Conservation (phyloP, 768 basidiomycete genomes). For the Mycena albidolilacea region DNA sequence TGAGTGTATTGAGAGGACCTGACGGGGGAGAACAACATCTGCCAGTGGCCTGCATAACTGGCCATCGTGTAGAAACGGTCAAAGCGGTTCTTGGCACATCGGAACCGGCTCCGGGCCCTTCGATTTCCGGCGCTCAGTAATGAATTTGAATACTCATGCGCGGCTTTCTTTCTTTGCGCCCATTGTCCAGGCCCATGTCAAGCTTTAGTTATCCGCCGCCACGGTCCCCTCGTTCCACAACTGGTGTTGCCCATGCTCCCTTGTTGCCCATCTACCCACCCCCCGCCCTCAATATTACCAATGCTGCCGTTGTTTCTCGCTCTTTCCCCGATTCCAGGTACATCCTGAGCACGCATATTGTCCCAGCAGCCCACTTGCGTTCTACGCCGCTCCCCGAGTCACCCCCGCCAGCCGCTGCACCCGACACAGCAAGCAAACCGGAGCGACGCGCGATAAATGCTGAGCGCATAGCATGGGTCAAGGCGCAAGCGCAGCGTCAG, state of each 20-base stretch:
- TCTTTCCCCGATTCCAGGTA: conserved; percentile 33
- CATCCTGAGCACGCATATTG: conserved; percentile 33
- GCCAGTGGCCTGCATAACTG: too few relatives aligned
- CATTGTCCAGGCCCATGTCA: conserved; percentile 2
- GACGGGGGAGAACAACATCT: too few relatives aligned
- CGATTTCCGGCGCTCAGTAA: too few relatives aligned
- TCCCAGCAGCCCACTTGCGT: conserved; percentile 32
- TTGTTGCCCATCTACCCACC: conserved; percentile 37
- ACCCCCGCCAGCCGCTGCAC: conserved; percentile 20
- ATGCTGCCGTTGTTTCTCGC: not conserved
- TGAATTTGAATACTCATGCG: not conserved
- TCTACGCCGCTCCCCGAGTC: conserved; percentile 21
- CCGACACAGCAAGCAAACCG: conserved; percentile 15
- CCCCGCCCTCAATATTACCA: conserved; percentile 11
- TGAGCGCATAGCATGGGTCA: conserved; percentile 30
- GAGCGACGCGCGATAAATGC: conserved; percentile 27
- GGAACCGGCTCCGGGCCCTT: too few relatives aligned
- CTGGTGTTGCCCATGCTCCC: conserved; percentile 8
- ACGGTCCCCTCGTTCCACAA: not conserved
- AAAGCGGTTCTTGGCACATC: too few relatives aligned
- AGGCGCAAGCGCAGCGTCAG: conserved; percentile 44
- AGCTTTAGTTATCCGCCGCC: conserved; percentile 11
- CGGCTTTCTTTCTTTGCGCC: not conserved
- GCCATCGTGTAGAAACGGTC: too few relatives aligned
- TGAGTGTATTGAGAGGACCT: too few relatives aligned